Percentiles rank a stretch among this genome's conserved stretches.
phyloP scores from a whole-genome alignment of 176 grass and related monocot genomes.

The Carex pumila region DNA sequence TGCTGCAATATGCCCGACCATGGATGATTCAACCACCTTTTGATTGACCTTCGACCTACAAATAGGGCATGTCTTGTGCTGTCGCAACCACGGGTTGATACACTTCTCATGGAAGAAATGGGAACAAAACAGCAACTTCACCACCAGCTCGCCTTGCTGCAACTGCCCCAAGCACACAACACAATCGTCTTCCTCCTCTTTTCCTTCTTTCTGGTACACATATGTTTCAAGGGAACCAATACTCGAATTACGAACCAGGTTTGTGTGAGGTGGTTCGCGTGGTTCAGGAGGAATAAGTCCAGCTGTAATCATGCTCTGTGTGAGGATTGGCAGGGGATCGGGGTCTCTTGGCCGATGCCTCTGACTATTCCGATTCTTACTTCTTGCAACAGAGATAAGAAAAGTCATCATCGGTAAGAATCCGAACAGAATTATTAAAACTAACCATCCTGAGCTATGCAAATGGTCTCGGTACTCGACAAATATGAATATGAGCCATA shows the following conservation, averaged over 20 bases:
- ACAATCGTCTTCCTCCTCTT: neutral
- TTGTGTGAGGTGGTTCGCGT: neutral
- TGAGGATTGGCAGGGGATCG: neutral
- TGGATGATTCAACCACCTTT: neutral
- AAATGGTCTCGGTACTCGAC: neutral
- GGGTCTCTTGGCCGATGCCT: neutral
- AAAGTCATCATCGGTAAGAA: neutral
- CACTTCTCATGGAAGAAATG: slow-evolving; percentile 8
- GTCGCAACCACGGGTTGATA: neutral
- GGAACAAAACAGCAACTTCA: neutral
- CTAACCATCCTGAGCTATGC: neutral
- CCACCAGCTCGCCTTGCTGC: neutral
- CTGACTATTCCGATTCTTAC: neutral
- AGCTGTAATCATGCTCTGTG: neutral
- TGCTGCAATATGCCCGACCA: neutral
- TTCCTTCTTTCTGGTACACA: neutral
- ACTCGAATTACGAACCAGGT: neutral
- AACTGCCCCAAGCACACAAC: slow-evolving; percentile 5
- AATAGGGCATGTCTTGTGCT: slow-evolving; percentile 3
- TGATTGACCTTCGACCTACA: neutral
- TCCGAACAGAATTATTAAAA: neutral
- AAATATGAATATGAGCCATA: slow-evolving; percentile 3
- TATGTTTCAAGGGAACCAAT: neutral
- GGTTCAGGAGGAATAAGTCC: neutral
- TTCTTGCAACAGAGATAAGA: neutral